These are phyloP conservation scores for Pulicaria dysenterica DNA, from an alignment of 129 eudicot genomes.

Conservation along the genomic window DNA sequence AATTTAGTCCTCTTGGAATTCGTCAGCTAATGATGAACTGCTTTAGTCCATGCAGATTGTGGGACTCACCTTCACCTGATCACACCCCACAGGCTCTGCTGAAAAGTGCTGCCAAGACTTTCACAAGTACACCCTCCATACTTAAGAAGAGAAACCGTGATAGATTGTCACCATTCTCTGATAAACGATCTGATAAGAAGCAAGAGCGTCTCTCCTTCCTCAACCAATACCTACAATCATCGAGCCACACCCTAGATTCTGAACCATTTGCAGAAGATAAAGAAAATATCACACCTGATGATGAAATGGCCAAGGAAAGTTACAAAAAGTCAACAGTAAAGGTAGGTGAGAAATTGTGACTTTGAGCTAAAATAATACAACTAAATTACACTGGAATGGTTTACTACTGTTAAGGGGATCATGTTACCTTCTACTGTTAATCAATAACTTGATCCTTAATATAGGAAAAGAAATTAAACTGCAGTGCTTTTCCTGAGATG, in stretches of 20 bases:
- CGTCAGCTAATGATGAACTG: conserved; percentile 63
- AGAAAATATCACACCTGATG: conserved; percentile 45
- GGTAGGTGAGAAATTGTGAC: conserved; percentile 7
- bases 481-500: no score
- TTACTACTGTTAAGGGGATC: not conserved
- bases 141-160: conserved; percentile 80
- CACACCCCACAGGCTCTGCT: conserved; percentile 66
- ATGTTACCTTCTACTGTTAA: not conserved
- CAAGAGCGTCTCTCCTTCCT: conserved; percentile 43
- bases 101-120: conserved; percentile 72
- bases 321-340: conserved; percentile 21
- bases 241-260: conserved; percentile 8
- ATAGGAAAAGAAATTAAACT: no score
- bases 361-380: not conserved
- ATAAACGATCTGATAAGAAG: conserved; percentile 66
- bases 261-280: conserved; percentile 46
- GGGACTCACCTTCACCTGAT: conserved; percentile 69
- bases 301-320: conserved; percentile 25
- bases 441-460: no score
- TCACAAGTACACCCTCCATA: conserved; percentile 69
- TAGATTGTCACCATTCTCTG: conserved; percentile 69
- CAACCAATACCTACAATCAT: conserved; percentile 35
- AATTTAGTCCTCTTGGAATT: conserved; percentile 86
- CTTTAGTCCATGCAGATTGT: conserved; percentile 60
- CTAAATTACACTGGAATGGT: not conserved